Percentiles rank a stretch among this genome's conserved stretches.
Evolutionary conservation across 2,329 filamentous ascomycete genomes (phyloP).

Genomic region (Myriosclerotinia duriaeana): DNA sequence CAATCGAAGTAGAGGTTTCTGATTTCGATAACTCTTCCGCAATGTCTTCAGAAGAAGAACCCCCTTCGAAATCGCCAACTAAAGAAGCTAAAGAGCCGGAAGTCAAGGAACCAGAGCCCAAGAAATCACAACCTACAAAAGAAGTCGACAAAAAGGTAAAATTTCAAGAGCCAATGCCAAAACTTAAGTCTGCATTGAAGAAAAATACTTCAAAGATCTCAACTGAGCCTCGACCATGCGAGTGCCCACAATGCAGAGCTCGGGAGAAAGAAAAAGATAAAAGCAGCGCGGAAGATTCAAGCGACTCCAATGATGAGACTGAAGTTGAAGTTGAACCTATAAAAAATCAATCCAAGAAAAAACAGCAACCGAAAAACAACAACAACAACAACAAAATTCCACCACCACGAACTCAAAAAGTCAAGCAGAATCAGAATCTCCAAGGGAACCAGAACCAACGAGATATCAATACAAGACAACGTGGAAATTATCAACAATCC

Average conservation of each 20-base stretch:
- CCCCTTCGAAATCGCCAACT: not conserved
- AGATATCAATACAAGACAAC: not conserved
- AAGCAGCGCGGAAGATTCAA: slow-evolving; percentile 20
- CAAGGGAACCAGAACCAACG: not conserved
- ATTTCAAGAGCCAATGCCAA: slow-evolving; percentile 14
- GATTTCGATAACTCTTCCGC: slow-evolving; percentile 4
- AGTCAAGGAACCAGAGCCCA: not conserved
- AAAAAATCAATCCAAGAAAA: slow-evolving; percentile 8
- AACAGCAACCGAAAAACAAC: not conserved
- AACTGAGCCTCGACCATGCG: not conserved
- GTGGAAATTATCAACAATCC: not conserved
- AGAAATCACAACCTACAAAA: not conserved
- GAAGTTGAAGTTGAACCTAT: slow-evolving; percentile 4
- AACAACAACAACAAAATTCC: not conserved
- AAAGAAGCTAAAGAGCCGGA: slow-evolving; percentile 1
- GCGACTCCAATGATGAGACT: slow-evolving; percentile 8
- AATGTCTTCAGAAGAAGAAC: not conserved
- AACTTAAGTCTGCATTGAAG: slow-evolving; percentile 20
- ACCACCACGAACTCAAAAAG: not conserved
- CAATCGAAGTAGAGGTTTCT: slow-evolving; percentile 14
- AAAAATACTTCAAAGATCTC: not conserved
- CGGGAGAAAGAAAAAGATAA: slow-evolving; percentile 4
- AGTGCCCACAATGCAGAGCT: slow-evolving; percentile 5
- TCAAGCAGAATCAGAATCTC: not conserved
- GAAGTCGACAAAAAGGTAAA: slow-evolving; percentile 16